Evolutionary conservation across 257 asterid genomes (phyloP).

Genomic region (Solanum habrochaites): DNA sequence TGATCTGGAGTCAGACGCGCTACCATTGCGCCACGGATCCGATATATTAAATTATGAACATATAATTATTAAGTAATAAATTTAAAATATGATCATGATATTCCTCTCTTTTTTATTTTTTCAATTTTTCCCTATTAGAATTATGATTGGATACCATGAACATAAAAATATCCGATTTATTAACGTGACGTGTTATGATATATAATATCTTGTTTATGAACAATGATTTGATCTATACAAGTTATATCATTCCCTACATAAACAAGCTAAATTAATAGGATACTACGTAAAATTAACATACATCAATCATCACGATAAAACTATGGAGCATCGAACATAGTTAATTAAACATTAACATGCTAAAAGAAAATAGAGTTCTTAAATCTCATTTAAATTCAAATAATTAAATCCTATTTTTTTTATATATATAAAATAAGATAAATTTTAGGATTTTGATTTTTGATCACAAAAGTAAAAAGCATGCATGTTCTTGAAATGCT

Average conservation of each 20-base stretch:
- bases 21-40: conserved; percentile 94
- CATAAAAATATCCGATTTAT: not conserved
- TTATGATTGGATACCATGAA: not conserved
- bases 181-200: not conserved
- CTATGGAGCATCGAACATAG: not conserved
- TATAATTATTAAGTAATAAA: not conserved
- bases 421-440: not conserved
- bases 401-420: not conserved
- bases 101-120: too few relatives aligned
- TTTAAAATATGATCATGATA: not conserved
- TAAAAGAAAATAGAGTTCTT: not conserved
- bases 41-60: accelerated
- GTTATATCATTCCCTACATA: too few relatives aligned
- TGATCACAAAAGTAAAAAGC: not conserved
- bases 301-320: not conserved
- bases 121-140: not conserved
- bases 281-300: not conserved
- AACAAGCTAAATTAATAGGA: not conserved
- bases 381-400: not conserved
- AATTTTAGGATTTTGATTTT: not conserved
- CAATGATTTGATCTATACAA: not conserved
- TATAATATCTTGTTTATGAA: not conserved
- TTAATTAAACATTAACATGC: not conserved
- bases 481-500: not conserved
- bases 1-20: conserved; percentile 99